A percentile compares a stretch with the other conserved stretches of the same genome.
Evolutionary conservation across 2,329 filamentous ascomycete species (phyloP).

Genomic region (Hypoxylon sp.): DNA sequence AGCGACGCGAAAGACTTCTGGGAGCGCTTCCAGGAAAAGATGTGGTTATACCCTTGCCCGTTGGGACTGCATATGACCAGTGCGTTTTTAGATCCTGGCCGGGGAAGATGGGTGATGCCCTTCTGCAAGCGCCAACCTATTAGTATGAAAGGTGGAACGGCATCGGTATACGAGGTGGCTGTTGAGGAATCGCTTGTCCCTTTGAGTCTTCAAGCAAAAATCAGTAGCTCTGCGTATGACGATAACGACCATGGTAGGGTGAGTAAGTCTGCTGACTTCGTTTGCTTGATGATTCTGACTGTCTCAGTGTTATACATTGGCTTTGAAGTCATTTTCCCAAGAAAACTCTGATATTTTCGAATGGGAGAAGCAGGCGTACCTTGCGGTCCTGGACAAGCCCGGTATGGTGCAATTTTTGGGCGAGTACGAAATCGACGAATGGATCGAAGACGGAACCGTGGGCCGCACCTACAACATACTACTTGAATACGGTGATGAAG

Average conservation of each 20-base stretch:
- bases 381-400: conserved; percentile 3
- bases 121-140: conserved; percentile 25
- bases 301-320: conserved; percentile 36
- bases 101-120: conserved; percentile 27
- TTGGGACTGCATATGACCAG: conserved; percentile 7
- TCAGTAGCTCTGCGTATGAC: conserved; percentile 14
- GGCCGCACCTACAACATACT: conserved; percentile 24
- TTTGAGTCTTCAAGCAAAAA: conserved; percentile 7
- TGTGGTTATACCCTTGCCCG: conserved; percentile 22
- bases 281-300: conserved; percentile 3
- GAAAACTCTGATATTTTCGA: conserved; percentile 23
- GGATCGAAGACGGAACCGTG: conserved; percentile 9
- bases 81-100: conserved; percentile 14
- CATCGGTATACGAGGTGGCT: conserved; percentile 31
- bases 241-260: conserved; percentile 20
- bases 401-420: conserved; percentile 33
- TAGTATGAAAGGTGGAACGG: conserved; percentile 34
- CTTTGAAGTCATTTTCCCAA: conserved; percentile 30
- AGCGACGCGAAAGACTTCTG: conserved; percentile 1
- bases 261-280: no score
- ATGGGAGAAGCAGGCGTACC: conserved; percentile 25
- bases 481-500: conserved; percentile 33
- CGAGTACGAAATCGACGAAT: conserved; percentile 27
- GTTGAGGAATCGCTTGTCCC: conserved; percentile 30
- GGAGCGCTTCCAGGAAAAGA: conserved; percentile 15